Evolutionary conservation across 202 grass and related monocot genomes (phyloP).

Genomic region (Alloteropsis angusta): DNA sequence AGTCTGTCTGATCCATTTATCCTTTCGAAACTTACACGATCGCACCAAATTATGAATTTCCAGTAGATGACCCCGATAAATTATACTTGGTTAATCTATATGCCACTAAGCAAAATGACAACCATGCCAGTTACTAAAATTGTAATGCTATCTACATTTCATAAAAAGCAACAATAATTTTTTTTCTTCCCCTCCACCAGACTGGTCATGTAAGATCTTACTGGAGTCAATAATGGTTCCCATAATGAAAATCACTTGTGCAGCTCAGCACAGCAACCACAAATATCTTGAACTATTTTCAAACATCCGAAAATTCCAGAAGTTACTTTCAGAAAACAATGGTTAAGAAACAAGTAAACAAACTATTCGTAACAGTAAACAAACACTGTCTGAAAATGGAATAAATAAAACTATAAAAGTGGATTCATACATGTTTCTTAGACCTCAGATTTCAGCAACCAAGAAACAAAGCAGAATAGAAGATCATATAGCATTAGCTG

Average conservation of each 20-base stretch:
- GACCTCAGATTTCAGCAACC: neutral
- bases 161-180: neutral
- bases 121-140: neutral
- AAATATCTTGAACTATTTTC: neutral
- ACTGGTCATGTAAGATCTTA: neutral
- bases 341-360: neutral
- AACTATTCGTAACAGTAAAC: too few relatives aligned
- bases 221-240: neutral
- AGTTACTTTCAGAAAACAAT: neutral
- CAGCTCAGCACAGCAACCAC: neutral
- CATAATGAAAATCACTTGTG: neutral
- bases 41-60: neutral
- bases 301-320: neutral
- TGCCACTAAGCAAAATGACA: neutral
- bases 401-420: neutral
- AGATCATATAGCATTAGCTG: neutral
- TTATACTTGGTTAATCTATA: neutral
- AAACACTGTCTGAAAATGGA: neutral
- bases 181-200: neutral
- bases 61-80: neutral
- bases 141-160: neutral
- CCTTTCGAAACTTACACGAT: neutral
- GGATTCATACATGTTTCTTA: neutral
- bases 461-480: neutral
- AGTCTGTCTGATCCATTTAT: neutral